A percentile compares a stretch with the other conserved stretches of the same genome.
These are phyloP conservation scores for Galerina sulciceps DNA, from an alignment of 768 basidiomycete genomes.

Conservation along the genomic window DNA sequence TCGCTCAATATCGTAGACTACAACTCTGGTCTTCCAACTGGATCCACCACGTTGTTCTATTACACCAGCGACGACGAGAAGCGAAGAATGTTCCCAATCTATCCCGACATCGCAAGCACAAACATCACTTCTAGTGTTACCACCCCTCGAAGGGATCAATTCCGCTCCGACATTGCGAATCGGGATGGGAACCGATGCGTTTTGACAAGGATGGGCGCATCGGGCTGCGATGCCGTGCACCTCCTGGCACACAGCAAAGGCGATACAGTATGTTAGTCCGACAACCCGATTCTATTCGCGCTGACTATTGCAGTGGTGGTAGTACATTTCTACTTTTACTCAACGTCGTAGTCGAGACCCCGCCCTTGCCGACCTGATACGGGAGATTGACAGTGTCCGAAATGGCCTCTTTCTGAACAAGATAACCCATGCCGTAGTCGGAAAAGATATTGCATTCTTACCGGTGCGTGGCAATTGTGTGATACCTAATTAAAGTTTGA, in stretches of 20 bases:
- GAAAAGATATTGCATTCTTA: constrained; percentile 18
- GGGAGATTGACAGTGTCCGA: no score
- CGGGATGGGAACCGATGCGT: constrained; percentile 19
- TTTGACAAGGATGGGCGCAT: constrained; percentile 3
- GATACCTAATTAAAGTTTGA: neutral
- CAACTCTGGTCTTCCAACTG: constrained; percentile 8
- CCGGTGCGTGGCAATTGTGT: constrained; percentile 9
- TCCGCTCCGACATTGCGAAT: constrained; percentile 12
- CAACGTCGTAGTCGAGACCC: constrained; percentile 13
- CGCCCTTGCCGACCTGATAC: constrained; percentile 4
- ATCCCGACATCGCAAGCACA: constrained; percentile 15
- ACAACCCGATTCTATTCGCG: constrained; percentile 4
- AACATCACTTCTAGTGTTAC: constrained; percentile 15
- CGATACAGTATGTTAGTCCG: constrained; percentile 18
- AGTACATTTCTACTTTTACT: constrained; percentile 23
- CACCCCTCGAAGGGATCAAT: constrained; percentile 14
- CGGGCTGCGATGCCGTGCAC: constrained; percentile 22
- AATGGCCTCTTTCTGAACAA: constrained; percentile 10
- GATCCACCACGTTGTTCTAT: constrained; percentile 20
- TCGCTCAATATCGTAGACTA: constrained; percentile 15
- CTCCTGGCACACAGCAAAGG: constrained; percentile 23
- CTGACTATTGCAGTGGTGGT: constrained; percentile 3
- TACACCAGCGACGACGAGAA: constrained; percentile 19
- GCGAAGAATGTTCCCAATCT: constrained; percentile 20
- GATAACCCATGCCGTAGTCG: no score